Percentiles rank a stretch among this genome's conserved stretches.
These are phyloP conservation scores for Dimocarpus longan DNA, from an alignment of 345 rosid species.

Conservation along the genomic window DNA sequence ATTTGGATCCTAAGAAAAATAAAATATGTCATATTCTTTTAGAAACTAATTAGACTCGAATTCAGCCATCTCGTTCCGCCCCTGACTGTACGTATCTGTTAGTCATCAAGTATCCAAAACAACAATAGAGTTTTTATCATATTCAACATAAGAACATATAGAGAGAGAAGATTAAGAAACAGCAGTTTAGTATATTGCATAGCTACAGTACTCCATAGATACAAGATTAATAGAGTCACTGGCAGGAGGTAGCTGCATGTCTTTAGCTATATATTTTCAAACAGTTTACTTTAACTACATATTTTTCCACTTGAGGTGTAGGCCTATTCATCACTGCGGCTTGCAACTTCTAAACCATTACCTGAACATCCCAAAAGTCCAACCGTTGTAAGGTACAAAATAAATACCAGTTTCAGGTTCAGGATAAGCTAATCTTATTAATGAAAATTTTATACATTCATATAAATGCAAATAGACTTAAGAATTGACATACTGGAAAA, in stretches of 20 bases:
- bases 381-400: not conserved
- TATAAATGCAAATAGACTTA: not conserved
- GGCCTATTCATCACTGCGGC: constrained; percentile 28
- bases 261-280: not conserved
- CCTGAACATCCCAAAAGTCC: constrained; percentile 44
- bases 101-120: too few species aligned
- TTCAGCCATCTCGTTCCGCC: too few species aligned
- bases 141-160: not conserved
- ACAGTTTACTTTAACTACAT: not conserved
- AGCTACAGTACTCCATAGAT: not conserved
- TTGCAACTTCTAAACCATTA: constrained; percentile 88
- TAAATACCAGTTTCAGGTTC: not conserved
- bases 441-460: not conserved
- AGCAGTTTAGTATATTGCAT: not conserved
- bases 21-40: too few species aligned
- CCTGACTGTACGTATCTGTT: too few species aligned
- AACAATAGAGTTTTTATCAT: too few species aligned
- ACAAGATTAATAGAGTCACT: not conserved
- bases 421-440: not conserved
- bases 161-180: not conserved
- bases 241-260: not conserved
- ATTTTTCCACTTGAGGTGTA: not conserved
- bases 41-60: too few species aligned
- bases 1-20: too few species aligned
- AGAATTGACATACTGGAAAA: not conserved